Conservation (phyloP, 75 land plant genomes). For the Picea sitchensis region DNA sequence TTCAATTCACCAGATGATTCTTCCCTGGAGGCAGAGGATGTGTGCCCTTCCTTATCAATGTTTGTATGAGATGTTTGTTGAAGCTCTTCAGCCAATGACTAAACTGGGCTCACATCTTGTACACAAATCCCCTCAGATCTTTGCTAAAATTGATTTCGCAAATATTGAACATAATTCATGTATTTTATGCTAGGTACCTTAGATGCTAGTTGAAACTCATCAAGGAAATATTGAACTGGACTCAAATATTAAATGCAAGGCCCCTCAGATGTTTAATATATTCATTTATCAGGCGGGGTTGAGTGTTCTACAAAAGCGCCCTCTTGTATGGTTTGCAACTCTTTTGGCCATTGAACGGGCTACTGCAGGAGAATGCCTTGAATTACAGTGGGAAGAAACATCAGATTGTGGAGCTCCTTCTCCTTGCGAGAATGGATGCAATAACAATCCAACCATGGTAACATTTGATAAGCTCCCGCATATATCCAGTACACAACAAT, state of each 20-base stretch:
- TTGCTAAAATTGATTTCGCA: not conserved
- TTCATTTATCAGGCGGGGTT: not conserved
- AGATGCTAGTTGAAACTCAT: not conserved
- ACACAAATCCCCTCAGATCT: slow-evolving; percentile 9
- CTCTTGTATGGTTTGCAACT: not conserved
- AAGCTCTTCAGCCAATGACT: not conserved
- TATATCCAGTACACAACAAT: too few relatives aligned
- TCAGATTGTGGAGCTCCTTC: too few relatives aligned
- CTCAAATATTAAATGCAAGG: not conserved
- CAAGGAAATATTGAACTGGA: not conserved
- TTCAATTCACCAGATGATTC: slow-evolving; percentile 43
- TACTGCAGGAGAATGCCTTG: too few relatives aligned
- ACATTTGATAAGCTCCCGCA: too few relatives aligned
- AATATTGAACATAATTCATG: not conserved
- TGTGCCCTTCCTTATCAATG: slow-evolving; percentile 12
- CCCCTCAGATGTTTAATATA: not conserved
- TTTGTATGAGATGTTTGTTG: not conserved
- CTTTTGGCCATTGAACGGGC: not conserved
- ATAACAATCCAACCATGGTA: too few relatives aligned
- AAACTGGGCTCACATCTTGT: slow-evolving; percentile 19
- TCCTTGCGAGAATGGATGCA: too few relatives aligned
- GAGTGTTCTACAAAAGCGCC: not conserved
- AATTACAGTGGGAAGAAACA: too few relatives aligned
- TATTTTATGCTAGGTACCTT: not conserved
- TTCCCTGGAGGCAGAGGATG: slow-evolving; percentile 28